Conservation (phyloP, 257 asterid genomes). For the Echites panduratus region DNA sequence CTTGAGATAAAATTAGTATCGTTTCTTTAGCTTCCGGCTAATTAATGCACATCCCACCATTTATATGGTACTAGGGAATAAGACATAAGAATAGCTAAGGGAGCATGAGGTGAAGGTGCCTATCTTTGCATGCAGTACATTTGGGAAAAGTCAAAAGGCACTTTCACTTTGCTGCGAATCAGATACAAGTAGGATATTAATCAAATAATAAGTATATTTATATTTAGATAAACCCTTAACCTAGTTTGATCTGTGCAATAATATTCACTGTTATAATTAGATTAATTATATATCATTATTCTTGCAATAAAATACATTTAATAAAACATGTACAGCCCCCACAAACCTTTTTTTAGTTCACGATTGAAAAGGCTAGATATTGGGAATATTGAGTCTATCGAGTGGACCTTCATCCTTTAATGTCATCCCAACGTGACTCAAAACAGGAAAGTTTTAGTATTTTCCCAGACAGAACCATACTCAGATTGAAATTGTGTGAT, state of each 20-base stretch:
- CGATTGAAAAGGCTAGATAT: constrained; percentile 7
- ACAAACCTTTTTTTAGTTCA: too few relatives aligned
- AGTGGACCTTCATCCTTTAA: not conserved
- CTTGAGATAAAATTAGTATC: too few relatives aligned
- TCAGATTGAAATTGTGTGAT: not conserved
- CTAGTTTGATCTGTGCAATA: not conserved
- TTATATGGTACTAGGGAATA: too few relatives aligned
- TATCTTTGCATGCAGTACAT: not conserved
- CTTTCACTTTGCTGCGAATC: not conserved
- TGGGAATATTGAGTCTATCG: constrained; percentile 8
- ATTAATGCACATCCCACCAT: too few relatives aligned
- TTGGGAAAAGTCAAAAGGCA: not conserved
- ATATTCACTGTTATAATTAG: not conserved
- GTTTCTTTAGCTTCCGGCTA: too few relatives aligned
- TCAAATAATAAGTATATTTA: too few relatives aligned
- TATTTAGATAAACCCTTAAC: not conserved
- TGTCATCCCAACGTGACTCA: not conserved
- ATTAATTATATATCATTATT: not conserved
- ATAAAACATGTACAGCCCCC: not conserved
- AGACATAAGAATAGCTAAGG: too few relatives aligned
- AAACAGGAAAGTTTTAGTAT: not conserved
- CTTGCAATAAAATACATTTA: not conserved
- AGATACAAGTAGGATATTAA: not conserved
- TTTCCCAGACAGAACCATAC: not conserved
- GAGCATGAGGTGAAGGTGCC: too few relatives aligned